Evolutionary conservation across 106 monocot genomes (phyloP).

Genomic region (Allium cepa): DNA sequence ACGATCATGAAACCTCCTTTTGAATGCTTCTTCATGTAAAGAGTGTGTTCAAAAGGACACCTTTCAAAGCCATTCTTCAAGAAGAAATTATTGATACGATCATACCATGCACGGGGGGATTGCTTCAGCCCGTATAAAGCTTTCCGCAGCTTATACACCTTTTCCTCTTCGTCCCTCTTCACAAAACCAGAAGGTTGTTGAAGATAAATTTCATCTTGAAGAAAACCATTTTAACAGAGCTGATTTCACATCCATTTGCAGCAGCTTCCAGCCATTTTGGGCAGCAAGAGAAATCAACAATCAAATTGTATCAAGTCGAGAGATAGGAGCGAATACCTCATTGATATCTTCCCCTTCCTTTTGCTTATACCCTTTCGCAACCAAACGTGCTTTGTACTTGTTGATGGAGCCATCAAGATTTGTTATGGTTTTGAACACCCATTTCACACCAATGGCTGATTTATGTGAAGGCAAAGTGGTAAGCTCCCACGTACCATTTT

Average conservation of each 20-base stretch:
- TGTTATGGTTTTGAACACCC: too few relatives aligned
- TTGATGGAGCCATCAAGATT: neutral
- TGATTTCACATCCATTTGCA: neutral
- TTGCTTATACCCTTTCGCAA: neutral
- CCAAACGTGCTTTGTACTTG: neutral
- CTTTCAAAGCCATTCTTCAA: too few relatives aligned
- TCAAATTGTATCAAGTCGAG: neutral
- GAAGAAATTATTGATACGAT: too few relatives aligned
- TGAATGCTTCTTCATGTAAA: too few relatives aligned
- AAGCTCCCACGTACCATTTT: too few relatives aligned
- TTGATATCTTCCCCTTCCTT: neutral
- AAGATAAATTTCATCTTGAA: neutral
- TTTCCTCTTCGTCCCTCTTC: neutral
- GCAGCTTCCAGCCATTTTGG: neutral
- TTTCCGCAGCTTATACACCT: neutral
- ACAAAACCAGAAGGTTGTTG: conserved; percentile 2
- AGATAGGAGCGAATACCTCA: neutral
- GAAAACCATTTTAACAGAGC: neutral
- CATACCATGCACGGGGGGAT: too few relatives aligned
- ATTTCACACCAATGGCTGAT: too few relatives aligned
- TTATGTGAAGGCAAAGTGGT: too few relatives aligned
- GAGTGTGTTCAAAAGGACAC: too few relatives aligned
- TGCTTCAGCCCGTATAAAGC: neutral
- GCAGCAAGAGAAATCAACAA: neutral
- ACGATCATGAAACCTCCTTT: too few relatives aligned